Evolutionary conservation across 805 yeast genomes (phyloP).

Genomic region (Kodamaea jinghongensis): DNA sequence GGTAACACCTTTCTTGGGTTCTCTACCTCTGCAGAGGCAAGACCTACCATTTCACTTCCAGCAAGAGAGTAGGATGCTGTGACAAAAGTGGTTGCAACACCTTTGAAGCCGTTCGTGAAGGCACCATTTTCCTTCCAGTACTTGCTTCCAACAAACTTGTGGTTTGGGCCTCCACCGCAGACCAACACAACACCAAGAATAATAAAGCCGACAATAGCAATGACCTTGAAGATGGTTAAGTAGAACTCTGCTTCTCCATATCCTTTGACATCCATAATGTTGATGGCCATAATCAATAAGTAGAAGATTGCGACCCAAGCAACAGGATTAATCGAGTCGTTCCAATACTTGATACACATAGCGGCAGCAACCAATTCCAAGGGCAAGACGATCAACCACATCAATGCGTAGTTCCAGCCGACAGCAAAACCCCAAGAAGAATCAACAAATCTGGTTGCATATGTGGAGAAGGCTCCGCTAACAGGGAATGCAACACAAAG

Average conservation of each 20-base stretch:
- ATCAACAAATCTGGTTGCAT: slow-evolving; percentile 36
- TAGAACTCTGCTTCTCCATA: slow-evolving; percentile 38
- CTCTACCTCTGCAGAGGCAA: slow-evolving; percentile 38
- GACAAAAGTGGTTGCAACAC: slow-evolving; percentile 36
- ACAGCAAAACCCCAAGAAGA: slow-evolving; percentile 41
- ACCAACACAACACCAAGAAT: slow-evolving; percentile 35
- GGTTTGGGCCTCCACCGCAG: slow-evolving; percentile 39
- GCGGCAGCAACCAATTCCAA: slow-evolving; percentile 40
- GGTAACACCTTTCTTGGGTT: slow-evolving; percentile 41
- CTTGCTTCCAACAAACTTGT: slow-evolving; percentile 33
- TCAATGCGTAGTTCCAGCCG: slow-evolving; percentile 38
- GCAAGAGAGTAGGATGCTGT: slow-evolving; percentile 38
- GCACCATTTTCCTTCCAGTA: slow-evolving; percentile 34
- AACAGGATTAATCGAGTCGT: slow-evolving; percentile 31
- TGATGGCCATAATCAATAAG: slow-evolving; percentile 26
- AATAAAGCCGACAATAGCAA: slow-evolving; percentile 37
- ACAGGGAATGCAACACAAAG: slow-evolving; percentile 49
- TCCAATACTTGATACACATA: slow-evolving; percentile 36
- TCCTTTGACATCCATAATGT: slow-evolving; percentile 36
- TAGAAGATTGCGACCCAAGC: slow-evolving; percentile 39
- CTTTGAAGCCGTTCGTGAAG: slow-evolving; percentile 38
- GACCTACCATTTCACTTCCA: slow-evolving; percentile 38
- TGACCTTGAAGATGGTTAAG: slow-evolving; percentile 29
- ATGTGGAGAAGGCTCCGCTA: slow-evolving; percentile 39
- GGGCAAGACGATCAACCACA: slow-evolving; percentile 39